Conservation (phyloP, 371 early-diverging fungal genomes). For the Cokeromyces recurvatus region DNA sequence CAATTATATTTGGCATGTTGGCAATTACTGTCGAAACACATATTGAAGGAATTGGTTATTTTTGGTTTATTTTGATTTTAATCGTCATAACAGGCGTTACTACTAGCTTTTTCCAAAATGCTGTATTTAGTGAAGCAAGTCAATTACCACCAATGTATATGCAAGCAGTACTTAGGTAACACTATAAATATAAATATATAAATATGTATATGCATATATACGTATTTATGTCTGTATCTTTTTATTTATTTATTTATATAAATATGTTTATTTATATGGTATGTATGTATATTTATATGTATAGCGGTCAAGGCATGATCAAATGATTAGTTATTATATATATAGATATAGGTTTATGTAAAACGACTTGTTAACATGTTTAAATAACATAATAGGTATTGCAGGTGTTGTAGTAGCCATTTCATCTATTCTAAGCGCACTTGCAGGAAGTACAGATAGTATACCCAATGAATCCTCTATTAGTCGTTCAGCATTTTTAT, state of each 20-base stretch:
- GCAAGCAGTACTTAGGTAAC: conserved; percentile 71
- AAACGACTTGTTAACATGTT: too few species aligned
- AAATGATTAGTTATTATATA: too few species aligned
- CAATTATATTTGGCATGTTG: conserved; percentile 30
- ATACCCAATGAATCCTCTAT: conserved; percentile 32
- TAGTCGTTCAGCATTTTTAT: conserved; percentile 52
- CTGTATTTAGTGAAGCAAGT: conserved; percentile 71
- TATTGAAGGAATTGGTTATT: conserved; percentile 38
- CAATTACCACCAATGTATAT: conserved; percentile 67
- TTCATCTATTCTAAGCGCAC: conserved; percentile 49
- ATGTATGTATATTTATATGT: not conserved
- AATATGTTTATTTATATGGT: not conserved
- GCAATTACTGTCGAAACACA: conserved; percentile 27
- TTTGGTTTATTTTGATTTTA: conserved; percentile 56
- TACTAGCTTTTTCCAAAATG: conserved; percentile 65
- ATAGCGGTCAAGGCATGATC: too few species aligned
- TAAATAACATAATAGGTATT: conserved; percentile 45
- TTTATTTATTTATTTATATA: not conserved
- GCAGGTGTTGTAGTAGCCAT: conserved; percentile 60
- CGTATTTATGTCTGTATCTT: not conserved
- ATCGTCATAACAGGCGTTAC: conserved; percentile 57
- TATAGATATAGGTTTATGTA: too few species aligned
- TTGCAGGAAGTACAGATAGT: conserved; percentile 16
- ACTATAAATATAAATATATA: too few species aligned
- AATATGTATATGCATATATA: too few species aligned